A percentile compares a stretch with the other conserved stretches of the same genome.
These are phyloP conservation scores for Calocybe indica DNA, from an alignment of 768 basidiomycete species.

Conservation along the genomic window DNA sequence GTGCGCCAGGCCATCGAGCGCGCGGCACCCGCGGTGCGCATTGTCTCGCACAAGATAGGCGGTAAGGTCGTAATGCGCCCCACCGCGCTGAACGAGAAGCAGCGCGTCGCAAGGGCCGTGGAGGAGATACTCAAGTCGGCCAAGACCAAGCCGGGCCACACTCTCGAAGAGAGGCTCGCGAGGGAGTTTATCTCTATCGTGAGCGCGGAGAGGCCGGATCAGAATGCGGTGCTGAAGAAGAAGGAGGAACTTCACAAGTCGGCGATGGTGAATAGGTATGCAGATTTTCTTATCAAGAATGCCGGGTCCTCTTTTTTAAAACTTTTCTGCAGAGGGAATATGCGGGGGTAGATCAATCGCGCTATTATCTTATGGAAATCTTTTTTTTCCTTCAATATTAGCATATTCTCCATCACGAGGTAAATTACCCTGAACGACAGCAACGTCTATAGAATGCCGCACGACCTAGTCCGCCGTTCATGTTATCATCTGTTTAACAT, in stretches of 20 bases:
- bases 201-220: slow-evolving; percentile 38
- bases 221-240: slow-evolving; percentile 47
- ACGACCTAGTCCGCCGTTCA: too few relatives aligned
- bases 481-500: too few relatives aligned
- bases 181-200: slow-evolving; percentile 70
- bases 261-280: slow-evolving; percentile 77
- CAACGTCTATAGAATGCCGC: too few relatives aligned
- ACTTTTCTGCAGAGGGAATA: slow-evolving; percentile 8
- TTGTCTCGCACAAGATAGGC: slow-evolving; percentile 49
- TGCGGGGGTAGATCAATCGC: neutral
- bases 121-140: slow-evolving; percentile 65
- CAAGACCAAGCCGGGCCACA: slow-evolving; percentile 48
- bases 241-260: slow-evolving; percentile 59
- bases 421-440: too few relatives aligned
- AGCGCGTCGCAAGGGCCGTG: slow-evolving; percentile 66
- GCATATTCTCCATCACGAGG: too few relatives aligned
- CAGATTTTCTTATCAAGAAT: slow-evolving; percentile 4
- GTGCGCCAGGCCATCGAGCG: slow-evolving; percentile 64
- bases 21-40: slow-evolving; percentile 68
- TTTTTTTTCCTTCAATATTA: too few relatives aligned
- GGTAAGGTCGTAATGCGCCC: slow-evolving; percentile 67
- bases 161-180: slow-evolving; percentile 66
- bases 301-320: too few relatives aligned
- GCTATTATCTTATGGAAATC: too few relatives aligned
- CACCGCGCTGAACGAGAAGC: slow-evolving; percentile 71